These are phyloP conservation scores for Albugo candida DNA, from an alignment of 352 stramenopile species.

Conservation along the genomic window DNA sequence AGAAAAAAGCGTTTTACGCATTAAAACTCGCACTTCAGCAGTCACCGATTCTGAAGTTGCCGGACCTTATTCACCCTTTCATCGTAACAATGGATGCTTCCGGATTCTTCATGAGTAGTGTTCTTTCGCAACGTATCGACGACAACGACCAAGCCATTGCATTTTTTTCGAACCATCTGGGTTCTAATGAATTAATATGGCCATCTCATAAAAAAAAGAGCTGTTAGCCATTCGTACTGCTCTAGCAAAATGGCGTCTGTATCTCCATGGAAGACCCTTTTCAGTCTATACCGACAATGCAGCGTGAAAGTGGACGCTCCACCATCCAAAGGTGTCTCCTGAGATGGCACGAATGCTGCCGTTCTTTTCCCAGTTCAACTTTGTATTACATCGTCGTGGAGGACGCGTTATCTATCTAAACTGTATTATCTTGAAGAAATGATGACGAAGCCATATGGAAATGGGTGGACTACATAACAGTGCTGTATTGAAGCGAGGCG, in stretches of 20 bases:
- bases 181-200: slow-evolving; percentile 1
- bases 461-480: too few species aligned
- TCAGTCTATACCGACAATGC: slow-evolving; percentile 4
- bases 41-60: slow-evolving; percentile 5
- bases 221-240: slow-evolving; percentile 1
- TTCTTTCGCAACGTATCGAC: not conserved
- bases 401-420: slow-evolving; percentile 8
- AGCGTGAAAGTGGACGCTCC: slow-evolving; percentile 6
- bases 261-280: slow-evolving; percentile 2
- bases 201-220: not conserved
- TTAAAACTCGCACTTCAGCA: slow-evolving; percentile 5
- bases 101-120: slow-evolving; percentile 1
- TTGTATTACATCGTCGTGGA: slow-evolving; percentile 5
- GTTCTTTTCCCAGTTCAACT: slow-evolving; percentile 7
- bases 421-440: too few species aligned
- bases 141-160: not conserved
- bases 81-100: slow-evolving; percentile 4
- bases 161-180: slow-evolving; percentile 1
- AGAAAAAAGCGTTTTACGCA: slow-evolving; percentile 4
- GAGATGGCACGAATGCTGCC: slow-evolving; percentile 7
- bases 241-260: slow-evolving; percentile 6
- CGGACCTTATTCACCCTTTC: slow-evolving; percentile 4
- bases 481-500: too few species aligned
- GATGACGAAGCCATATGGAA: too few species aligned
- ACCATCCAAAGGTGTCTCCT: slow-evolving; percentile 3